These are phyloP conservation scores for Aspergillus sergii DNA, from an alignment of 2,329 filamentous ascomycete species.

Conservation along the genomic window DNA sequence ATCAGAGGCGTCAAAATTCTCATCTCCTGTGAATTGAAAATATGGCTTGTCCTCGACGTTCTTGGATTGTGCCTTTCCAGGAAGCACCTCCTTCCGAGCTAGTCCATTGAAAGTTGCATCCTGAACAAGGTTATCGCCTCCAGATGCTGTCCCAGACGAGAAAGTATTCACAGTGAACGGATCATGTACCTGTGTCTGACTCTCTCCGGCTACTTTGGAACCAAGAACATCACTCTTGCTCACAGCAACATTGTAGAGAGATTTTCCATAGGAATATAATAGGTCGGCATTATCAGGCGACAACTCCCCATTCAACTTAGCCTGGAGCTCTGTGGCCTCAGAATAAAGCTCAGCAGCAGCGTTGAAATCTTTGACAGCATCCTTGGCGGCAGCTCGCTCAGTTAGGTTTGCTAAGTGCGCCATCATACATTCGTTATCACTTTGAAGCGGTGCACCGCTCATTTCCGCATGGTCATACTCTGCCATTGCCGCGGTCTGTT, in stretches of 20 bases:
- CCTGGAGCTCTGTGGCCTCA: slow-evolving; percentile 85
- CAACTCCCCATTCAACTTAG: slow-evolving; percentile 89
- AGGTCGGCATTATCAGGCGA: slow-evolving; percentile 88
- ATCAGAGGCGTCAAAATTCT: slow-evolving; percentile 86
- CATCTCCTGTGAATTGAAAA: slow-evolving; percentile 92
- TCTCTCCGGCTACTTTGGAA: slow-evolving; percentile 67
- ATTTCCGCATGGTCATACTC: slow-evolving; percentile 21
- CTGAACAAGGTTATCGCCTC: slow-evolving; percentile 27
- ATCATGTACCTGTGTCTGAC: slow-evolving; percentile 57
- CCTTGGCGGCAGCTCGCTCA: slow-evolving; percentile 79
- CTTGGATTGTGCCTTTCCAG: slow-evolving; percentile 17
- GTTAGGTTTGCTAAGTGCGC: slow-evolving; percentile 76
- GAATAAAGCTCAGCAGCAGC: slow-evolving; percentile 87
- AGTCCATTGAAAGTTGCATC: slow-evolving; percentile 28
- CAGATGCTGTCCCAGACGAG: slow-evolving; percentile 26
- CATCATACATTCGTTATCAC: slow-evolving; percentile 44
- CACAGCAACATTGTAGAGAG: slow-evolving; percentile 90
- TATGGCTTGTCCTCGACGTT: slow-evolving; percentile 58
- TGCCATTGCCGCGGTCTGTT: slow-evolving; percentile 26
- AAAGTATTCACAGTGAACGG: slow-evolving; percentile 43
- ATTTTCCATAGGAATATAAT: slow-evolving; percentile 90
- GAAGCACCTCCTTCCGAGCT: slow-evolving; percentile 18
- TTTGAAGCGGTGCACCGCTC: slow-evolving; percentile 20
- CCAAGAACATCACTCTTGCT: slow-evolving; percentile 93
- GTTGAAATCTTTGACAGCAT: slow-evolving; percentile 85